Percentiles rank a stretch among this genome's conserved stretches.
Evolutionary conservation across 2,329 filamentous ascomycete species (phyloP).

Genomic region (Fusarium sp.): DNA sequence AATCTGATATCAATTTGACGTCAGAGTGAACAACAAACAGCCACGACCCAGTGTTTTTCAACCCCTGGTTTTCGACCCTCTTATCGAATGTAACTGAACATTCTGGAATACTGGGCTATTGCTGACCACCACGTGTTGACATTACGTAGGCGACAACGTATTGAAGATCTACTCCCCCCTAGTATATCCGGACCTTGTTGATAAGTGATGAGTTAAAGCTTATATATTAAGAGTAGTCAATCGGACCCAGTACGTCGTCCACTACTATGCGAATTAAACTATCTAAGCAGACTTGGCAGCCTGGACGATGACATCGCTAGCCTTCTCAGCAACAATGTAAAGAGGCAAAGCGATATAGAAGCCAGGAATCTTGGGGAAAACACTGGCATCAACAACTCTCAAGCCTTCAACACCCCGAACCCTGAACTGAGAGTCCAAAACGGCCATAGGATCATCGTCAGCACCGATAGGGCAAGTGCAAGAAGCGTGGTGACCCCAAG

Average conservation of each 20-base stretch:
- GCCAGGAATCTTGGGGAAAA: constrained; percentile 55
- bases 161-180: too few species aligned
- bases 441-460: constrained; percentile 52
- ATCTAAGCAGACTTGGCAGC: constrained; percentile 19
- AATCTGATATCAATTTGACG: neutral
- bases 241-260: too few species aligned
- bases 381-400: constrained; percentile 71
- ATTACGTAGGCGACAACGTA: neutral
- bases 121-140: neutral
- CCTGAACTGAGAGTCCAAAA: constrained; percentile 64
- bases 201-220: too few species aligned
- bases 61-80: neutral
- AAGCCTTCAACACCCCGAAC: constrained; percentile 67
- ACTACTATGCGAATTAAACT: neutral
- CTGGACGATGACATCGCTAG: constrained; percentile 53
- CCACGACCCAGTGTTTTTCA: neutral
- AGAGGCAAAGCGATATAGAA: constrained; percentile 37
- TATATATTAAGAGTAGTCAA: neutral
- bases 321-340: constrained; percentile 68
- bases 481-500: constrained; percentile 52
- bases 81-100: neutral
- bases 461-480: constrained; percentile 50
- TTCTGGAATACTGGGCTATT: neutral
- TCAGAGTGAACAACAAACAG: neutral
- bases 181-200: too few species aligned